phyloP scores from a whole-genome alignment of 108 stramenopile genomes.

The Aureococcus anophagefferens region DNA sequence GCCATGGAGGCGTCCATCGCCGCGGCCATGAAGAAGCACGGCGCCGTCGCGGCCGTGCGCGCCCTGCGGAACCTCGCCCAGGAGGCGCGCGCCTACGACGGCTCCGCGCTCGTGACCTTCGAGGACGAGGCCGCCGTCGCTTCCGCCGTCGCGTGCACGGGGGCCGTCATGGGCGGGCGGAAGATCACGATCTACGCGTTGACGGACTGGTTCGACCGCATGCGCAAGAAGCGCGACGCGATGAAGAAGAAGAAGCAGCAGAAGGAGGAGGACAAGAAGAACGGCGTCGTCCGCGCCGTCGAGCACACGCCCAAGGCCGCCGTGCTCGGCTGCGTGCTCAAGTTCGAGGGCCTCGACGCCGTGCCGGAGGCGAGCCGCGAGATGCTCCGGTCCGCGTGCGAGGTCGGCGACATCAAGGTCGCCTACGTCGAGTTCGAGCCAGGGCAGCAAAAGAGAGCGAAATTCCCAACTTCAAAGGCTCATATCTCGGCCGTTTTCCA shows the following conservation, averaged over 20 bases:
- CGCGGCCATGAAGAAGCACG: not conserved
- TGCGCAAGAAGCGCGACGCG: not conserved
- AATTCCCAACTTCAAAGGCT: no score
- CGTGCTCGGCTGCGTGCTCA: not conserved
- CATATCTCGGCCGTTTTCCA: no score
- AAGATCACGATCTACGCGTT: not conserved
- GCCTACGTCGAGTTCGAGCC: not conserved
- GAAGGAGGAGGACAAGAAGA: not conserved
- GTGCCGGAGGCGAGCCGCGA: not conserved
- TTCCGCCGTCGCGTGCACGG: not conserved
- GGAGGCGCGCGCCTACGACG: not conserved
- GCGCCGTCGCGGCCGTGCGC: not conserved
- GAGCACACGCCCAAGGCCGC: not conserved
- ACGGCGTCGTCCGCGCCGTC: no score
- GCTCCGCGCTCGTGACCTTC: not conserved
- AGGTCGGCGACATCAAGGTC: not conserved
- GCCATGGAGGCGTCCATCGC: not conserved
- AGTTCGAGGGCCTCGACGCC: not conserved
- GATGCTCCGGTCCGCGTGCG: not conserved
- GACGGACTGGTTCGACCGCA: not conserved
- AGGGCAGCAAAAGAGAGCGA: no score
- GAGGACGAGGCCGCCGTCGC: not conserved
- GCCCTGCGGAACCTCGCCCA: not conserved
- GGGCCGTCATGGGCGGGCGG: not conserved
- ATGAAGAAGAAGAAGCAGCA: not conserved